phyloP scores from a whole-genome alignment of 305 asterid species.

The Caryopteris hybrid region DNA sequence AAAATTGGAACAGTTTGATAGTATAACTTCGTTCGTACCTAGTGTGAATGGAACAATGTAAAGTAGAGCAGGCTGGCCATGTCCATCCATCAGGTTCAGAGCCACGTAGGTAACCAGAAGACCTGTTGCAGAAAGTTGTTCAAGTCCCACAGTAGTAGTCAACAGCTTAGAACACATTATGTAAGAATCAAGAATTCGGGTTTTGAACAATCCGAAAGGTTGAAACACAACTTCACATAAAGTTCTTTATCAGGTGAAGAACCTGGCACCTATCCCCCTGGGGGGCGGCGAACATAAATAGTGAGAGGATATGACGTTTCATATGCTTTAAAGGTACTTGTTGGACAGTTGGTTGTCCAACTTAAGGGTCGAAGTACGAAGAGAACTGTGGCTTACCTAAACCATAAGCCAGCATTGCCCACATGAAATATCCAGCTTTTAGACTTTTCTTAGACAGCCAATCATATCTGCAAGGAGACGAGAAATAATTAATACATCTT shows the following conservation, averaged over 20 bases:
- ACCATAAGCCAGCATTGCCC: slow-evolving; percentile 95
- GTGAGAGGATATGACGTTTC: too few species aligned
- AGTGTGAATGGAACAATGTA: slow-evolving; percentile 67
- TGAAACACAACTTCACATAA: neutral
- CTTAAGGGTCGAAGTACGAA: too few species aligned
- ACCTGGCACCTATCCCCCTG: too few species aligned
- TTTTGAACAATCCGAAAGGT: too few species aligned
- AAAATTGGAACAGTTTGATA: too few species aligned
- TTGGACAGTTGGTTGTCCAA: too few species aligned
- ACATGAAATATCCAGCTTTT: slow-evolving; percentile 72
- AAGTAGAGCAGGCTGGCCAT: slow-evolving; percentile 72
- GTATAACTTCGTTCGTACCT: slow-evolving; percentile 26
- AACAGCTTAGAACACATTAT: too few species aligned
- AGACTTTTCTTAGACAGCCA: slow-evolving; percentile 85
- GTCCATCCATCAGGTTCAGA: slow-evolving; percentile 70
- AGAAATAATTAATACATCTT: neutral
- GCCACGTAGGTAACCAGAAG: slow-evolving; percentile 65
- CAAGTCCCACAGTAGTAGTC: too few species aligned
- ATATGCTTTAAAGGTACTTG: too few species aligned
- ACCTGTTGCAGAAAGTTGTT: slow-evolving; percentile 24
- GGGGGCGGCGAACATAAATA: too few species aligned
- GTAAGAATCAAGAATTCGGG: neutral
- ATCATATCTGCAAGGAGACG: slow-evolving; percentile 61
- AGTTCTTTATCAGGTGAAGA: neutral
- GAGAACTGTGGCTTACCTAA: slow-evolving; percentile 47